Base-by-base conservation (phyloP, 2,329 filamentous ascomycete species). In the Xylaria sp. region DNA sequence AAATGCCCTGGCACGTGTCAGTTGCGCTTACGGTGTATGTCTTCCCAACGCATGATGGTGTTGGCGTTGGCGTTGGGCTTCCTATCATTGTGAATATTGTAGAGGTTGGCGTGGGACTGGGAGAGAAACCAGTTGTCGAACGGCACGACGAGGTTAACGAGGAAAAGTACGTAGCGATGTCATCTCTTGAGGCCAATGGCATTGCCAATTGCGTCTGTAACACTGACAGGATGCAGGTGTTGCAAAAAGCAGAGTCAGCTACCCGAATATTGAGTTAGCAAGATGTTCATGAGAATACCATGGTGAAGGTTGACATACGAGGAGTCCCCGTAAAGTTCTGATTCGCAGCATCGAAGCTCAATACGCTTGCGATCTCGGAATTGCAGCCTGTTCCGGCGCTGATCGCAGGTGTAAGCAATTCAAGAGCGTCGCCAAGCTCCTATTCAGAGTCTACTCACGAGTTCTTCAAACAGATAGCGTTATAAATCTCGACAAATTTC, bases 1-100 rank as follows among this genome's bases (percentile, higher is more conserved):
- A 61, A 53, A 61, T 53, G 13, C 32, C 9, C 45, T 61, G 59
- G 36, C 59, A 61, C 46, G 59, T 61, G 46, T 61, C 59, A 53
- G 59, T 53, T 1, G 46, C 39, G 15, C 39, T 5, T 6, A 41
- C n/a, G 39, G 39, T 41, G 39, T 41, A 41, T 4, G 39, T 41
- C 39, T 41, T 41, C 39, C 39, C 39, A 7, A n/a, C 39, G 8
- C 39, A 41, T 7, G 39, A 18, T 41, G 39, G 15, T 15, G 15
- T 41, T 7, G 39, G 1, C 8, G 39, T n/a, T 4, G 39, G 39
- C 6, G 39, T 41, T 39, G 36, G 30, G 8, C 30, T 32, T 34
- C 32, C 39, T n/a, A 15, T 7, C 6, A n/a, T 41, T 41, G 39
- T 41, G 39, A 4, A 41, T 41, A 3, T 41, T 41, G 39, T 41